Base-by-base conservation (phyloP, 2,329 filamentous ascomycete genomes). In the Paecilomyces variotii region DNA sequence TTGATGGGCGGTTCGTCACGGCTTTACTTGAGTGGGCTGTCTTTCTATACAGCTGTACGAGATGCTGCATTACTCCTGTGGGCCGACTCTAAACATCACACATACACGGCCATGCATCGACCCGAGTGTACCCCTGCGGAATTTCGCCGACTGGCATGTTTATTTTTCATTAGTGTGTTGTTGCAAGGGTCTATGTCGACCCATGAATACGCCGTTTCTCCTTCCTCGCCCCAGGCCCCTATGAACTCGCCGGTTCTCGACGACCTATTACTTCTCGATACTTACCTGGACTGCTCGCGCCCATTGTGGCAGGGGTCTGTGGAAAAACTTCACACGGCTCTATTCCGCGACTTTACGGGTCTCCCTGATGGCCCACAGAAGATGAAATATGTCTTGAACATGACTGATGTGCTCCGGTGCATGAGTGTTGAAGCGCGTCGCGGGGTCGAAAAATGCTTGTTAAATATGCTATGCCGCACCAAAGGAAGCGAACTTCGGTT, bases 1-100 rank as follows among this genome's bases (percentile, higher is more conserved):
- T 62, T 69, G n/a, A 68, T 67, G 64, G 62, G 64, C 26, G 54
- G 53, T 54, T 59, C 54, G 25, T 62, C 61, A 10, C 24, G 57
- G 63, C 12, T 67, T 58, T 53, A 59, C 35, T 45, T 2, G 34
- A 25, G 26, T 1, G 64, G 60, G 0, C 60, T 68, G 6, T 60
- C 58, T 2, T 19, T 56, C 0, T 66, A 57, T 30, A 61, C 64
- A 2, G 58, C 56, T 2, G 39, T 59, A 9, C 60, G 65, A 30
- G 57, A 55, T 14, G 63, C 63, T 6, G 56, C 65, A 10, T 28
- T 51, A 2, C 64, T 65, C 51, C 51, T 67, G 9, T 63, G 64
- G 14, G 49, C 56, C 10, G 52, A 60, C 6, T 65, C 61, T n/a
- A 59, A 64, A 34, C 57, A 58, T 30, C 34, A 64, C 9, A 60